A percentile compares a stretch with the other conserved stretches of the same genome.
Conservation (phyloP, 352 stramenopile species). For the Phytophthora meadii region DNA sequence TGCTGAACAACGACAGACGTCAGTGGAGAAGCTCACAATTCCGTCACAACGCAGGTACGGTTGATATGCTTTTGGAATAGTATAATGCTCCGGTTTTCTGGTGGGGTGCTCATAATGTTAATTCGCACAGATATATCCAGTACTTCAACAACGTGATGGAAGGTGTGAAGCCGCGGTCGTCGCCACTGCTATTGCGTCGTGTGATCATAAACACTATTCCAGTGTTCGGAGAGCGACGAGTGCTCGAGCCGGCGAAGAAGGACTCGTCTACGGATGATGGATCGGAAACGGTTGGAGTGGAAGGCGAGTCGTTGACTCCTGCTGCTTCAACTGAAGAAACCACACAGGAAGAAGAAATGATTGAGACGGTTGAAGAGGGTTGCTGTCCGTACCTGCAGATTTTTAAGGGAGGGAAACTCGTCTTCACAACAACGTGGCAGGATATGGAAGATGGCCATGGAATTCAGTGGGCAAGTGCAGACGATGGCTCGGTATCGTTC, state of each 20-base stretch:
- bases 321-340: slow-evolving; percentile 14
- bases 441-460: slow-evolving; percentile 88
- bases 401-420: slow-evolving; percentile 96
- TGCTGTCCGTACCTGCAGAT: slow-evolving; percentile 98
- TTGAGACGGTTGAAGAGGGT: slow-evolving; percentile 83
- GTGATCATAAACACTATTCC: slow-evolving; percentile 97
- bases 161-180: slow-evolving; percentile 93
- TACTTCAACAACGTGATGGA: slow-evolving; percentile 99
- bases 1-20: slow-evolving; percentile 84
- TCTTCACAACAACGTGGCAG: slow-evolving; percentile 94
- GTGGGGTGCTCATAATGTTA: slow-evolving; percentile 3
- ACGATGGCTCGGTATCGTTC: slow-evolving; percentile 93
- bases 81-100: background rate
- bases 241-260: slow-evolving; percentile 66
- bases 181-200: slow-evolving; percentile 94
- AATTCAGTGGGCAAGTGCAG: slow-evolving; percentile 91
- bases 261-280: slow-evolving; percentile 31
- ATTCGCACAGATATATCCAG: slow-evolving; percentile 88
- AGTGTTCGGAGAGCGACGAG: slow-evolving; percentile 77
- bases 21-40: slow-evolving; percentile 95
- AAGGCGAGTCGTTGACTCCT: slow-evolving; percentile 36
- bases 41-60: slow-evolving; percentile 93
- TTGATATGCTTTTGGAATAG: background rate
- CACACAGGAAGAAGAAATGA: slow-evolving; percentile 53
- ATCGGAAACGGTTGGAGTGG: slow-evolving; percentile 36